Evolutionary conservation across 2,329 filamentous ascomycete species (phyloP), one percentile per base, ranked within the genome.

Genomic region (Aureobasidium pullulans): DNA sequence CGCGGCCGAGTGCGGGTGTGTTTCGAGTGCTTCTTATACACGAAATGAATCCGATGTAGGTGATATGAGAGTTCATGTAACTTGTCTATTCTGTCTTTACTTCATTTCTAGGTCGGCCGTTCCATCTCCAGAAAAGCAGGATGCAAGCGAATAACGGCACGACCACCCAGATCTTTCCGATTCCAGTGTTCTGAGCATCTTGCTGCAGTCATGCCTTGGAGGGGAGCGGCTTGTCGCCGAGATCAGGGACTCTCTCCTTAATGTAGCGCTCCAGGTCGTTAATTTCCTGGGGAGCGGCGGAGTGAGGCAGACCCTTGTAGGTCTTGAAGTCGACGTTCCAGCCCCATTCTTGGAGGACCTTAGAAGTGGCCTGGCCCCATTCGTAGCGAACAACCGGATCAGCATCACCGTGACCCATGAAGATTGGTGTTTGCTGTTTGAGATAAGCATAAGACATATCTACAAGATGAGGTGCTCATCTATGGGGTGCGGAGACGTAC

Each of bases 331-430:
- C 82, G 5, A 94, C 87, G 59, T 87, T 79, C 71, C 86, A 87
- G 0, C 89, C 90, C 72, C 86, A 74, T 40, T 82, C 80, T 72
- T 84, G 85, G 54, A 97, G 75, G 61, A 80, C 71, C 42, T 89
- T 80, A 3, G 81, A 83, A 28, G 88, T 90, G 73, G 79, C 71
- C 70, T 83, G 75, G 13, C 89, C 93, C 73, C 88, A 87, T 59
- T 81, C 75, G 44, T 85, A 81, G 65, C 79, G 81, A 8, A 96
- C 88, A 3, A 96, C 76, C 13, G 80, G 80, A 72, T 99, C 93
- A 0, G 75, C 75, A 62, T 86, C 82, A n/a, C 94, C 94, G 67
- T 97, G 94, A 11, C 83, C 90, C 85, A 96, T 88, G 73, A 94
- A 89, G 63, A 97, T 85, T 1, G 89, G 88, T 1, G 90, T 96